Conservation (phyloP, 2,329 filamentous ascomycete species). For the Zymoseptoria passerinii region DNA sequence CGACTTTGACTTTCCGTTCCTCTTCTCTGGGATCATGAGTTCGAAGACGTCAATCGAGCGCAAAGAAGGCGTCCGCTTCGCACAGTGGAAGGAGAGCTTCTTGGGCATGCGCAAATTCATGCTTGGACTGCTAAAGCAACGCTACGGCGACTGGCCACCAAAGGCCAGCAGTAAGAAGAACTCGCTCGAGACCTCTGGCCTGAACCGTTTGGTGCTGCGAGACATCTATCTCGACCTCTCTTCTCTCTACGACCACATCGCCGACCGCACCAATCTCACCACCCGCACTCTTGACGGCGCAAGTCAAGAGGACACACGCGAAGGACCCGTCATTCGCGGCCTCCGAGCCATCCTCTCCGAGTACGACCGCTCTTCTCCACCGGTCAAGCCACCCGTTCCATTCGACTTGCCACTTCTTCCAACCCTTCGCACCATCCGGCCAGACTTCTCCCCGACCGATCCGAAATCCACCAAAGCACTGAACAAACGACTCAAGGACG, state of each 20-base stretch:
- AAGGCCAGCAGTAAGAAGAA: conserved; percentile 91
- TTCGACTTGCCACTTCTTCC: conserved; percentile 80
- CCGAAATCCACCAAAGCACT: conserved; percentile 65
- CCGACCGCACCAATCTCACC: conserved; percentile 69
- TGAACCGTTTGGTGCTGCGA: conserved; percentile 75
- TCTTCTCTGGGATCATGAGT: conserved; percentile 81
- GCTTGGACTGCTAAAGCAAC: conserved; percentile 58
- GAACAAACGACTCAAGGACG: conserved; percentile 63
- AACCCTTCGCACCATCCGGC: conserved; percentile 55
- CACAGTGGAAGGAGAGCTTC: conserved; percentile 72
- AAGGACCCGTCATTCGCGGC: conserved; percentile 57
- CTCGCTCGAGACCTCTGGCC: conserved; percentile 71
- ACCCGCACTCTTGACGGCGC: conserved; percentile 66
- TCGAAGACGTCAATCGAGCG: conserved; percentile 71
- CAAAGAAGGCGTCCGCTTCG: conserved; percentile 68
- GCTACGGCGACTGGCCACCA: conserved; percentile 75
- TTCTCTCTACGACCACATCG: conserved; percentile 78
- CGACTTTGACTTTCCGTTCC: conserved; percentile 81
- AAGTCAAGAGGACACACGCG: conserved; percentile 44
- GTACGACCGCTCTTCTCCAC: conserved; percentile 81
- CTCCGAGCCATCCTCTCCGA: conserved; percentile 74
- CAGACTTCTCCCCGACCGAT: conserved; percentile 56
- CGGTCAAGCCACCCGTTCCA: conserved; percentile 82
- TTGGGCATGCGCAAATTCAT: conserved; percentile 65
- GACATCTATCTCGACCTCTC: conserved; percentile 81